Percentiles rank a stretch among this genome's conserved stretches.
phyloP scores from a whole-genome alignment of 257 asterid genomes.

The Euphrasia confusa region DNA sequence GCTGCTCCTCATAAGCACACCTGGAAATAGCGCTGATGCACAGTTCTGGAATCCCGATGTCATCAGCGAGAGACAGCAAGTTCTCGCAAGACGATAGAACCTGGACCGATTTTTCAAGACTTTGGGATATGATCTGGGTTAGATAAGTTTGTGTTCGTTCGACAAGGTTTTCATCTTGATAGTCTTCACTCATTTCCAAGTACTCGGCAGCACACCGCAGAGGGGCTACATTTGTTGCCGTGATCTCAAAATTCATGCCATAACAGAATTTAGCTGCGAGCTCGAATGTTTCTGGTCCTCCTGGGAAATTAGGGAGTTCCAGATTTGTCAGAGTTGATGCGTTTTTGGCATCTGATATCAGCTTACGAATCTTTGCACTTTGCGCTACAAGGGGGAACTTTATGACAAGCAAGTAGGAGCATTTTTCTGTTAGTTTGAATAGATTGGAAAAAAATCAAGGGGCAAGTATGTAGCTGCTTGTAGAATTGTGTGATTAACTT shows the following conservation, averaged over 20 bases:
- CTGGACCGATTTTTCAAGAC: conserved; percentile 53
- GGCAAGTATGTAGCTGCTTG: neutral
- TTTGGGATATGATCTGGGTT: conserved; percentile 35
- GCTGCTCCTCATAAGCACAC: conserved; percentile 55
- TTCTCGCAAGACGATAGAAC: conserved; percentile 50
- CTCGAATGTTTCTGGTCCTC: conserved; percentile 61
- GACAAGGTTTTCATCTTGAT: conserved; percentile 48
- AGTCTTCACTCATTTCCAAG: conserved; percentile 58
- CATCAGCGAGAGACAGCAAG: conserved; percentile 45
- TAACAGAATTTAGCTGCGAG: conserved; percentile 70
- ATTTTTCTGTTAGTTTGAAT: neutral
- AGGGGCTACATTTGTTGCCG: conserved; percentile 50
- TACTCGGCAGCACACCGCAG: conserved; percentile 58
- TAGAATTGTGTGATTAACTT: neutral
- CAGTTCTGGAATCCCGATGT: conserved; percentile 37
- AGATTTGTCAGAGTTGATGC: conserved; percentile 36
- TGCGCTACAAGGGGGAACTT: conserved; percentile 72
- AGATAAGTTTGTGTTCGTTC: conserved; percentile 54
- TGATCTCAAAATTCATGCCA: conserved; percentile 64
- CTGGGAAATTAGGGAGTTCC: conserved; percentile 52
- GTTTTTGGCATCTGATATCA: conserved; percentile 34
- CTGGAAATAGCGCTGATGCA: conserved; percentile 43
- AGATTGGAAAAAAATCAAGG: neutral
- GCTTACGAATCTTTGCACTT: conserved; percentile 64
- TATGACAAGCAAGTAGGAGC: conserved; percentile 7